Evolutionary conservation across 2,329 filamentous ascomycete genomes (phyloP), one percentile per base, ranked within the genome.

Genomic region (Pseudogymnoascus sp.): DNA sequence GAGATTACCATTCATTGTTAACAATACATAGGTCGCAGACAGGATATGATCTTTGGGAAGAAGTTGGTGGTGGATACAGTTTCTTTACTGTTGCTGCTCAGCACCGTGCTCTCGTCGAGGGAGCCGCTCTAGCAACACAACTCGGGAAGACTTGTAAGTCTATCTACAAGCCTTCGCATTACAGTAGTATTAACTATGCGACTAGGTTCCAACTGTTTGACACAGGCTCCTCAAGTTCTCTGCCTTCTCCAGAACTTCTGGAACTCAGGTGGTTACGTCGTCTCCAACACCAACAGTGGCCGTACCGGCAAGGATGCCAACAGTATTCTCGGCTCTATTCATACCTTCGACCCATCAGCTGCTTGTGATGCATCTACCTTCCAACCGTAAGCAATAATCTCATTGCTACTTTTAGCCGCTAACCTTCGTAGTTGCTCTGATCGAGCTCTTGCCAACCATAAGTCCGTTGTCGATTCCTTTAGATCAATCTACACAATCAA

Each of bases 21-120:
- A 34, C 31, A 3, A 34, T 34, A 11, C 7, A 34, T 34, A 34
- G 31, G 31, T 34, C 31, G 64, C 74, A 80, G 64, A 80, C 80
- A 6, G 80, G 80, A 0, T 95, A 86, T 70, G 91, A 96, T 73
- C 80, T 96, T 2, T 95, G 91, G 91, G 91, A 95, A 73, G 90
- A 95, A 73, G 84, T 93, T 12, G 78, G 80, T 23, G 88, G 89
- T 40, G 87, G 84, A 21, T 34, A 34, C 31, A 92, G 89, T 0
- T 95, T 92, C 78, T 96, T 93, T 75, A 93, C 90, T 1, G 77
- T 86, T 37, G 84, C 85, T 3, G 82, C 83, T 43, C 85, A 89
- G 65, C 85, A 93, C 72, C 84, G 89, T 68, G 81, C 85, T n/a
- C 77, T 88, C 11, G 77, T 86, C 6, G 85, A 90, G 75, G 90